phyloP scores from a whole-genome alignment of 345 rosid species.

The Brassica juncea region DNA sequence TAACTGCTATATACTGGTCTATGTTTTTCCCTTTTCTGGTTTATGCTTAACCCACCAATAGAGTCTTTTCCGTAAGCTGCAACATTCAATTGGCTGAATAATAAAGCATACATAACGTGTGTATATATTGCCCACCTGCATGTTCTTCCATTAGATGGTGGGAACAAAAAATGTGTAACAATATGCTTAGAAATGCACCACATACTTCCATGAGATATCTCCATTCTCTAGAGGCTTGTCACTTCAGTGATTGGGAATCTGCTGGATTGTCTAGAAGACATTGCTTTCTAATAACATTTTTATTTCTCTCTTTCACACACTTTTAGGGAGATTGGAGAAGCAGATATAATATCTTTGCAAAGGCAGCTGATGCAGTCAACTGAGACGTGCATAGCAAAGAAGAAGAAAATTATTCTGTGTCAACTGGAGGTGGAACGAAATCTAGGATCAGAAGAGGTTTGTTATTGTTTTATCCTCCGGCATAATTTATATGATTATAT shows the following conservation, averaged over 20 bases:
- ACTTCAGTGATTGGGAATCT: background rate
- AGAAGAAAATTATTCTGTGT: constrained; percentile 82
- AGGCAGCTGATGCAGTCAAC: constrained; percentile 94
- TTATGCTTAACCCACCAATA: background rate
- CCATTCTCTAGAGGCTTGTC: constrained; percentile 1
- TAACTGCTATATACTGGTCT: background rate
- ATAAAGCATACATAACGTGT: background rate
- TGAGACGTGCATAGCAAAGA: constrained; percentile 83
- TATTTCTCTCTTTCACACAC: background rate
- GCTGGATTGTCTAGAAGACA: constrained; percentile 5
- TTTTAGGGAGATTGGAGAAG: constrained; percentile 83
- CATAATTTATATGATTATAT: background rate
- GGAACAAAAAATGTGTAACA: background rate
- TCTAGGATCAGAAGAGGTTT: constrained; percentile 86
- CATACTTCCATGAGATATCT: background rate
- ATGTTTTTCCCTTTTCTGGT: background rate
- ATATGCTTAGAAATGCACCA: background rate
- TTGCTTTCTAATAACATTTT: constrained; percentile 12
- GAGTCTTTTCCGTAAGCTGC: background rate
- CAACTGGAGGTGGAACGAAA: constrained; percentile 88
- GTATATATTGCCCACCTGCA: constrained; percentile 17
- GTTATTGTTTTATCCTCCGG: constrained; percentile 24
- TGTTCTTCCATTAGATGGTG: background rate
- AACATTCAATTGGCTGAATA: background rate
- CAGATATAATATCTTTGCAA: constrained; percentile 83